phyloP scores from a whole-genome alignment of 2,329 filamentous ascomycete genomes.

The Neofusicoccum sp. region DNA sequence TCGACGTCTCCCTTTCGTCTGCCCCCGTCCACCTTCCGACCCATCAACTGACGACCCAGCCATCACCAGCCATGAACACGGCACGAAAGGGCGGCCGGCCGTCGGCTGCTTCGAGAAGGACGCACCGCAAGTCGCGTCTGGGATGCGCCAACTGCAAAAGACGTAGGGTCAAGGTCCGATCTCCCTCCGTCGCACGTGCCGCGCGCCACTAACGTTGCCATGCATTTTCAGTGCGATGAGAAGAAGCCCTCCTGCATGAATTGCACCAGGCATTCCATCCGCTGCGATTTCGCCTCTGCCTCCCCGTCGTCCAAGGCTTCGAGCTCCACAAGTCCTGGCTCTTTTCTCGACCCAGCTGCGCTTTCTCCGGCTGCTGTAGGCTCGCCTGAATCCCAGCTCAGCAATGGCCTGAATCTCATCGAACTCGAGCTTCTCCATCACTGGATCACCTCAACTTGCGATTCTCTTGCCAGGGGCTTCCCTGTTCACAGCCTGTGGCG shows the following conservation, averaged over 20 bases:
- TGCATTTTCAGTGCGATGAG: slow-evolving; percentile 29
- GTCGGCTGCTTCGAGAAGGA: not conserved
- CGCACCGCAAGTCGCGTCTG: slow-evolving; percentile 2
- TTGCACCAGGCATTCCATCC: slow-evolving; percentile 29
- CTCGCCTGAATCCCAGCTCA: not conserved
- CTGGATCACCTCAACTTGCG: slow-evolving; percentile 29
- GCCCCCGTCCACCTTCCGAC: not conserved
- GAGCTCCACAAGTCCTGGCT: not conserved
- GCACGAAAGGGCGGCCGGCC: not conserved
- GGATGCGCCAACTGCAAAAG: slow-evolving; percentile 15
- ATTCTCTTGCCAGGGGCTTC: slow-evolving; percentile 23
- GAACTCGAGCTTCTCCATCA: slow-evolving; percentile 34
- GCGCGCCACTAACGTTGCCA: not conserved
- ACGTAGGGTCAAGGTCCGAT: slow-evolving; percentile 8
- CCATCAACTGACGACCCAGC: not conserved
- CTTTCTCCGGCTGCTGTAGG: slow-evolving; percentile 10
- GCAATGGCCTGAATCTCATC: slow-evolving; percentile 22
- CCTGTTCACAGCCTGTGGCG: slow-evolving; percentile 24
- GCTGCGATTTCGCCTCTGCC: slow-evolving; percentile 27
- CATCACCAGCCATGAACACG: not conserved
- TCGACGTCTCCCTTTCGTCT: not conserved
- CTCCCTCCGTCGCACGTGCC: not conserved
- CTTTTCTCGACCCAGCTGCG: not conserved
- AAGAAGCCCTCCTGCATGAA: slow-evolving; percentile 30
- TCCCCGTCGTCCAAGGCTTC: not conserved